A percentile compares a stretch with the other conserved stretches of the same genome.
phyloP scores from a whole-genome alignment of 2,329 filamentous ascomycete genomes.

The Pseudogymnoascus sp. region DNA sequence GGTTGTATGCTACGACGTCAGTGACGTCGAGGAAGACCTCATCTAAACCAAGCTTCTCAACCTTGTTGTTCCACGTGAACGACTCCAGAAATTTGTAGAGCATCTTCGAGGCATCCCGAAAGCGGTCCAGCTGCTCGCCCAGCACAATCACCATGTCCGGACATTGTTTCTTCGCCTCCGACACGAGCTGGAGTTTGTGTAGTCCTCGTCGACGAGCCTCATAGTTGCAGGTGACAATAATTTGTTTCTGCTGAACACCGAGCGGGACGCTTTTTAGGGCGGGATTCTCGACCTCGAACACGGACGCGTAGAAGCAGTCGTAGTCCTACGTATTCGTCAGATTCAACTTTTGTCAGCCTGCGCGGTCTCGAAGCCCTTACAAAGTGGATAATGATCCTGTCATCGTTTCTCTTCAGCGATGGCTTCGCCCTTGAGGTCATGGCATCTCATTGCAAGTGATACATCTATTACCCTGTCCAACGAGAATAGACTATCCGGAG shows the following conservation, averaged over 20 bases:
- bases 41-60: conserved; percentile 81
- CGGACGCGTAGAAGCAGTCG: conserved; percentile 91
- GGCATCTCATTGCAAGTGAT: conserved; percentile 2
- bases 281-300: conserved; percentile 71
- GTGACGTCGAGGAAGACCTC: conserved; percentile 71
- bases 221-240: conserved; percentile 90
- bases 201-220: conserved; percentile 67
- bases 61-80: conserved; percentile 69
- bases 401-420: conserved; percentile 42
- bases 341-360: conserved; percentile 17
- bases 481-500: background rate
- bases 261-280: conserved; percentile 63
- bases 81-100: conserved; percentile 65
- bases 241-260: conserved; percentile 86
- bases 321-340: conserved; percentile 47
- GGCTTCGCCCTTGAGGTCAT: background rate
- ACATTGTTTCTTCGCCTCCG: conserved; percentile 69
- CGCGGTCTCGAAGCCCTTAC: conserved; percentile 34
- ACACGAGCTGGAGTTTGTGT: conserved; percentile 76
- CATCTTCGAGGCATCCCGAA: conserved; percentile 77
- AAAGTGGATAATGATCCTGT: conserved; percentile 72
- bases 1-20: conserved; percentile 77
- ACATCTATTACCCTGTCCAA: background rate
- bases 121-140: conserved; percentile 77
- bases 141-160: conserved; percentile 79